These are phyloP conservation scores for Mortierella sp. DNA, from an alignment of 371 early-diverging fungal species.

Conservation along the genomic window DNA sequence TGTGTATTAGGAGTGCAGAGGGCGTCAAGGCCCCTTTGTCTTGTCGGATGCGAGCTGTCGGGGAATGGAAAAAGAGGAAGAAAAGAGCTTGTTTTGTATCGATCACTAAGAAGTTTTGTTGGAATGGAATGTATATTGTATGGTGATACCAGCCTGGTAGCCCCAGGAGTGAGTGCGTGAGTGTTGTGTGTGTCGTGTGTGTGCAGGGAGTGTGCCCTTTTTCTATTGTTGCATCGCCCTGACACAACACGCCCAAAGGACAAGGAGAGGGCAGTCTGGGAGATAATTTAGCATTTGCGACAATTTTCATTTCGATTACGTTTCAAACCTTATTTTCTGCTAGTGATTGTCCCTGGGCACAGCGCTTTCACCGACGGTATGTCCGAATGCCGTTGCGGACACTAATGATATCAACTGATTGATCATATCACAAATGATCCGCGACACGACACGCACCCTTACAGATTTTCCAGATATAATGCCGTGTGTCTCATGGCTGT, in stretches of 20 bases:
- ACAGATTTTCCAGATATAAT: no score
- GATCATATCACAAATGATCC: no score
- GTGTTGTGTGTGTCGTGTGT: not conserved
- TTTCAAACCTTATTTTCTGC: not conserved
- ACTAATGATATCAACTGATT: no score
- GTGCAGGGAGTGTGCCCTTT: not conserved
- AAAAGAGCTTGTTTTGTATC: not conserved
- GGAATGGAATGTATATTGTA: not conserved
- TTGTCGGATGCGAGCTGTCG: not conserved
- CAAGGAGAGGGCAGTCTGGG: not conserved
- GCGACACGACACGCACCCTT: no score
- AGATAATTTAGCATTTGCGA: not conserved
- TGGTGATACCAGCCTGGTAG: conserved; percentile 4
- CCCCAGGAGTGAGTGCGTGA: not conserved
- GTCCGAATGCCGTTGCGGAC: no score
- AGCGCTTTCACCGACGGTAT: no score
- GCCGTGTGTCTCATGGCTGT: no score
- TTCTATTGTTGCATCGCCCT: not conserved
- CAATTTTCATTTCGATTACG: not conserved
- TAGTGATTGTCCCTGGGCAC: not conserved
- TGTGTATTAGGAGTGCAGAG: not conserved
- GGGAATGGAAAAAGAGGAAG: not conserved
- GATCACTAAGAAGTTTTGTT: not conserved
- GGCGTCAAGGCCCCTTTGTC: not conserved
- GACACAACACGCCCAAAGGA: not conserved